Evolutionary conservation across 2,329 filamentous ascomycete genomes (phyloP).

Genomic region (Neofusicoccum kwambonambiense): DNA sequence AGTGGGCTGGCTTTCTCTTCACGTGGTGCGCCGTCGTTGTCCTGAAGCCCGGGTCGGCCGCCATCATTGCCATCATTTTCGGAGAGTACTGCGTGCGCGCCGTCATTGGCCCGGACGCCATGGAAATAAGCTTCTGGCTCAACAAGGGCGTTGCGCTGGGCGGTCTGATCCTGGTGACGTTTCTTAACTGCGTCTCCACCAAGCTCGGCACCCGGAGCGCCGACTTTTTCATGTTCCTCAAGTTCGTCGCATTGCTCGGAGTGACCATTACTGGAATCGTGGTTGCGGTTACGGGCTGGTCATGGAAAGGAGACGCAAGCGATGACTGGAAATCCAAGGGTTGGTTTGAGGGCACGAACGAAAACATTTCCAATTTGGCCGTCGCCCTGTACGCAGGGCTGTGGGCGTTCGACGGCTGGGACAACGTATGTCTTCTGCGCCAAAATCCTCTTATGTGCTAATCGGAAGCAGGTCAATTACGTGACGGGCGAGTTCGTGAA

Average conservation of each 20-base stretch:
- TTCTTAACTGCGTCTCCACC: constrained; percentile 89
- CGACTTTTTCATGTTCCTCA: constrained; percentile 94
- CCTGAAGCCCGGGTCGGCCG: constrained; percentile 86
- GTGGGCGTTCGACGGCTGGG: constrained; percentile 99
- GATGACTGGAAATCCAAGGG: constrained; percentile 80
- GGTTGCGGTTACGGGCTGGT: constrained; percentile 82
- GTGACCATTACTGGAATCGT: constrained; percentile 87
- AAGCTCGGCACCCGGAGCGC: constrained; percentile 82
- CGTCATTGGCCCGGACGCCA: constrained; percentile 80
- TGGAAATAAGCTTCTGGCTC: constrained; percentile 79
- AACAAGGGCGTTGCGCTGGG: constrained; percentile 82
- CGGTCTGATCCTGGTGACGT: constrained; percentile 73
- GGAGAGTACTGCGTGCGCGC: constrained; percentile 95
- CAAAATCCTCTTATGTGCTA: constrained; percentile 19
- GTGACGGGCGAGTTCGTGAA: constrained; percentile 97
- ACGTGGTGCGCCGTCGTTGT: constrained; percentile 95
- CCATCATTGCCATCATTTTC: constrained; percentile 97
- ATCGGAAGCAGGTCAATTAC: constrained; percentile 74
- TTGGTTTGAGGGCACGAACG: constrained; percentile 87
- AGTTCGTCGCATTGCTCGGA: constrained; percentile 84
- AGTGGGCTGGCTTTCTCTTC: constrained; percentile 89
- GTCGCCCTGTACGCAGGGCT: constrained; percentile 92
- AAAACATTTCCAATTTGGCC: constrained; percentile 81
- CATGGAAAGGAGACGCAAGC: constrained; percentile 71
- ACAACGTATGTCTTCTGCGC: constrained; percentile 68